Evolutionary conservation across 768 basidiomycete genomes (phyloP), one percentile per base, ranked within the genome.

Genomic region (Holtermanniella nyarrowii): DNA sequence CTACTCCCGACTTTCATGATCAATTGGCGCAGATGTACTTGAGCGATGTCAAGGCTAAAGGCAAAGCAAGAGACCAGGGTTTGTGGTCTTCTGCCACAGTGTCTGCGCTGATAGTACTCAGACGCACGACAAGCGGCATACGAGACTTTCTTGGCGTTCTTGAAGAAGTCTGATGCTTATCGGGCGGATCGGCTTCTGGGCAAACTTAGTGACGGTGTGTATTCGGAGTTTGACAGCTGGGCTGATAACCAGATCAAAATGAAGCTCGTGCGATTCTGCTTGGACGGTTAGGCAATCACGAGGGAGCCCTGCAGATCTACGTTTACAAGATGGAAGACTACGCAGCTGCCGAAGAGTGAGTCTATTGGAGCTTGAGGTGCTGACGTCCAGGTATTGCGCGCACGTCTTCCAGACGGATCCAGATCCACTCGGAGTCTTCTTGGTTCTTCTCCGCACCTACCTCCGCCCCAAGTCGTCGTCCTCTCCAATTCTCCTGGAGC

Each of bases 231-330:
- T 12, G 47, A 44, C 40, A 4, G 14, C 20, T 27, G 26, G 37
- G 25, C 23, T 23, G 5, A 12, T n/a, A 3, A 18, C 14, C 60
- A 90, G 89, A 88, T 61, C 76, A 95, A 37, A 88, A 80, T 53
- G 89, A 97, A 70, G 89, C 87, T 14, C 82, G 89, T 40, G 95
- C 95, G 0, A 82, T 96, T 53, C 77, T 99, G 5, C 75, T 96
- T 10, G 95, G 95, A 10, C 79, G 85, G 42, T 77, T 96, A 54
- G 88, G 86, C 1, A 81, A 87, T 49, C 93, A 97, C 55, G 88
- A 95, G 55, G 87, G 84, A 55, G 90, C 93, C 0, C 78, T 97
- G n/a, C 88, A 91, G 64, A 78, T 93, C 13, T 99, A 97, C 67
- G 89, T 91, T 4, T 85, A 96, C 65, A 80, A 82, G 27, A 76